Evolutionary conservation across 345 rosid genomes (phyloP), one percentile per base, ranked within the genome.

Genomic region (Isatis tinctoria): DNA sequence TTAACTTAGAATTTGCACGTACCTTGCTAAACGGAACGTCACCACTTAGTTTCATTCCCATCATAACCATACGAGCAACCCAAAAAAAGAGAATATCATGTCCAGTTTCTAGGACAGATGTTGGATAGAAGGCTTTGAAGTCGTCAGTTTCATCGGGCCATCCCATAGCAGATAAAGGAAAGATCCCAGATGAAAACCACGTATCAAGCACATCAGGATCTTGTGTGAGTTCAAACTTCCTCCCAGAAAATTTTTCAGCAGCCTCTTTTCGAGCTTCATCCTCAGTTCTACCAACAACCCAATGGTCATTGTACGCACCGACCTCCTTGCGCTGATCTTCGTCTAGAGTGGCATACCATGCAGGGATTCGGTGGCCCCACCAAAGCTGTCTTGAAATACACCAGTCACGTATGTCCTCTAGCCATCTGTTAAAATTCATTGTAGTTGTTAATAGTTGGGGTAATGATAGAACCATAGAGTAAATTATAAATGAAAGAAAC

Each of bases 61-160:
- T 63, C 98, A 92, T 90, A 71, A 92, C 98, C 99, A 92, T 95
- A 36, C 98, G 89, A 73, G 97, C 99, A 81, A 95, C 98, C 98
- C 99, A 95, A 65, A 95, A 95, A 66, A 92, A 95, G 48, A 92
- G 82, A 73, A 95, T 95, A 78, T 92, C 99, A 68, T 95, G 99
- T 44, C 98, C 98, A 57, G 98, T 95, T 82, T 95, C 99, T 58
- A 92, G 91, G 36, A 95, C 85, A 22, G 97, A 90, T 40, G 98
- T 92, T 16, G 99, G 99, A 79, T 95, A 92, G 78, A 95, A 95
- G 30, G 84, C 78, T 81, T 84, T 87, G 56, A 95, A 69, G 83
- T 95, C 99, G n/a, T 82, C 90, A 3, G 98, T 92, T 54, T 90
- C 84, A 68, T 95, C 96, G 8, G 99, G 98, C 99, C 97, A 95